Conservation (phyloP, 2,329 filamentous ascomycete genomes). For the Paecilomyces dactylethromorphus region DNA sequence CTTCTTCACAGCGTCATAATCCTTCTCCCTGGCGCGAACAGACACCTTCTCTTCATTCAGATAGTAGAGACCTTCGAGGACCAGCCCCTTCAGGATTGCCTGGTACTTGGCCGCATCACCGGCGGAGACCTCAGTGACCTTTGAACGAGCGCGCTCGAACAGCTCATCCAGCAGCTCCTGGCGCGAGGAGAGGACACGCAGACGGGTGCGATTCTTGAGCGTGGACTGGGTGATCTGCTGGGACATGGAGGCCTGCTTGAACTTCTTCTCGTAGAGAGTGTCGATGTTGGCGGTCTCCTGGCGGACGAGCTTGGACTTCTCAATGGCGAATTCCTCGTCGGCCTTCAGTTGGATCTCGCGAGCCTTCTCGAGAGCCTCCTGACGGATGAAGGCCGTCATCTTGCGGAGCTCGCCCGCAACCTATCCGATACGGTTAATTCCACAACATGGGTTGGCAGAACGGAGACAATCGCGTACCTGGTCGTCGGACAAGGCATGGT, state of each 20-base stretch:
- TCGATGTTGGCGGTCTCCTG: conserved; percentile 93
- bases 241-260: conserved; percentile 96
- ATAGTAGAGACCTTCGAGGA: conserved; percentile 86
- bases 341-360: conserved; percentile 97
- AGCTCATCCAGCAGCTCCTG: conserved; percentile 88
- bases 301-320: conserved; percentile 97
- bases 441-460: conserved; percentile 5
- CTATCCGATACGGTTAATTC: conserved; percentile 41
- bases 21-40: conserved; percentile 71
- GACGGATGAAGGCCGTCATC: conserved; percentile 99
- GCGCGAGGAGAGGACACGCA: conserved; percentile 77
- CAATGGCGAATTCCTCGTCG: conserved; percentile 97
- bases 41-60: conserved; percentile 72
- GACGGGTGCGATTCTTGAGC: conserved; percentile 89
- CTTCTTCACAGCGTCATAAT: conserved; percentile 68
- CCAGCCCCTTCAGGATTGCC: conserved; percentile 66
- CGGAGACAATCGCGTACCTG: conserved; percentile 58
- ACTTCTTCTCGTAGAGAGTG: conserved; percentile 92
- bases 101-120: conserved; percentile 58
- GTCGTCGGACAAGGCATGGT: conserved; percentile 93
- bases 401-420: conserved; percentile 98
- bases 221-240: conserved; percentile 98
- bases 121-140: conserved; percentile 60
- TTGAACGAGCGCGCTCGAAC: conserved; percentile 72
- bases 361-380: conserved; percentile 95